Base-by-base conservation (phyloP, 768 basidiomycete species). In the Termitomyces sp. region DNA sequence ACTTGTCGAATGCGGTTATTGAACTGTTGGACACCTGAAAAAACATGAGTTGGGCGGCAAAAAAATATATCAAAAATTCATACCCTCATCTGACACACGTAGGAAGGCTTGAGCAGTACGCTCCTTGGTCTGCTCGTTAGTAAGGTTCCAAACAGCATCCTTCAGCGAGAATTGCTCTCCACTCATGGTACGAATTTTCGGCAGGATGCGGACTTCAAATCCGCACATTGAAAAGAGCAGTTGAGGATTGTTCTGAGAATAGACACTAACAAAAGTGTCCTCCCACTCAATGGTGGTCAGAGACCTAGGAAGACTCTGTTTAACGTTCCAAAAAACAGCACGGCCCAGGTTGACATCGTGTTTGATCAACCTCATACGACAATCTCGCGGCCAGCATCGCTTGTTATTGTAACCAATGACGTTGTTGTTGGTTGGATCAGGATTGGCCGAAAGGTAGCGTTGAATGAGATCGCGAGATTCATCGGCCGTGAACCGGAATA, bases 231-330 rank as follows among this genome's bases (percentile, higher is more conserved):
- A 94, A 79, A 98, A 99, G 39, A 99, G 76, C 25, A 99, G 74
- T 63, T 99, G 97, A 23, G 97, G 97, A 71, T 98, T 99, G 67
- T 98, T 90, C 69, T 91, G 91, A 7, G 95, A 98, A 73, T 91
- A 99, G 43, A 98, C 96, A 54, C 93, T 95, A 61, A 94, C 92
- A 64, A 95, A 94, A 0, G 95, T 94, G 66, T 98, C 94, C 59
- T 98, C 96, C 97, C 97, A 98, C 65, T 98, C 97, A 65, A 99
- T 98, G 0, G 97, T 98, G 0, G 97, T 98, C 58, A 99, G 74
- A 15, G 96, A 97, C 45, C 97, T 79, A 0, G 97, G 97, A 23
- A 99, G 71, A 62, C 91, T 91, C 70, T 98, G 94, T 75, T 98
- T 97, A 70, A 98, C 92, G 66, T 99, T 98, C 97, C 96, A 99